phyloP scores from a whole-genome alignment of 1,139 yeast genomes.

The Sporopachydermia cereana region DNA sequence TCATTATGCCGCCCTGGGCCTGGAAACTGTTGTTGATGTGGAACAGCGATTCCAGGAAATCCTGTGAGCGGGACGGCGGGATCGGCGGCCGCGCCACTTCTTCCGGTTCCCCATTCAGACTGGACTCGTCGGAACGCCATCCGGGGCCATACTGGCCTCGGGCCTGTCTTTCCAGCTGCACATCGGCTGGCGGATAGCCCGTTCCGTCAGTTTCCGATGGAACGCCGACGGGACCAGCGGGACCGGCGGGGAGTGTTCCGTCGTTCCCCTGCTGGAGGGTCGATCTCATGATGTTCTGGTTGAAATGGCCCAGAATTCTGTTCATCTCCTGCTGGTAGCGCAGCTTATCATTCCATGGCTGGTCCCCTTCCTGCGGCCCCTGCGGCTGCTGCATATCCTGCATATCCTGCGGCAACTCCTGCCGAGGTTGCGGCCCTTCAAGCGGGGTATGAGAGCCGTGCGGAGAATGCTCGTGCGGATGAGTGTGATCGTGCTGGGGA shows the following conservation, averaged over 20 bases:
- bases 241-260: no score
- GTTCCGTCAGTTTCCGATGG: no score
- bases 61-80: conserved; percentile 4
- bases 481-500: conserved; percentile 10
- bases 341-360: no score
- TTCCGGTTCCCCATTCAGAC: not conserved
- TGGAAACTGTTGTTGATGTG: conserved; percentile 25
- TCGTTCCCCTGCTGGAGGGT: no score
- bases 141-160: no score
- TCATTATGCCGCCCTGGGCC: conserved; percentile 34
- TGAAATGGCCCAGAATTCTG: no score
- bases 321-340: no score
- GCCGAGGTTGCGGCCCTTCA: not conserved
- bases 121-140: no score
- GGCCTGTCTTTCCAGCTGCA: no score
- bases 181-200: no score
- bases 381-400: conserved; percentile 2
- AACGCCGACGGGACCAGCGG: no score
- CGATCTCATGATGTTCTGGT: no score
- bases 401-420: not conserved
- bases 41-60: conserved; percentile 14
- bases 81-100: not conserved
- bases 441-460: not conserved
- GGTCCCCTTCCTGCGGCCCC: not conserved
- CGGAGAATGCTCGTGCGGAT: conserved; percentile 2